Evolutionary conservation across 2,329 filamentous ascomycete genomes (phyloP), one percentile per base, ranked within the genome.

Genomic region (Aspergillus hiratsukae): DNA sequence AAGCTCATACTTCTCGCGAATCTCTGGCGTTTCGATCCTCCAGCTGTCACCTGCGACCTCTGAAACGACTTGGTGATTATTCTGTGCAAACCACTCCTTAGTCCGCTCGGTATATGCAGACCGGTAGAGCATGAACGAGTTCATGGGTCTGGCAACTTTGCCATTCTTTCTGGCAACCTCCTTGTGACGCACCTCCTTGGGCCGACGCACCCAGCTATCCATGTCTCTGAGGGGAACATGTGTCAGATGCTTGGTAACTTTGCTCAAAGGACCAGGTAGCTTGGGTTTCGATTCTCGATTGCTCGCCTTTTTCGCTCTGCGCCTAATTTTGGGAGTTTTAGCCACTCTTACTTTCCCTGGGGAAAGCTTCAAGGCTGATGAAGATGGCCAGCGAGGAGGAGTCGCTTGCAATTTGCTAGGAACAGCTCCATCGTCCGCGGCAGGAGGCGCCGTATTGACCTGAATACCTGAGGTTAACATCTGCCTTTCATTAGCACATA

Each of bases 51-150:
- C 94, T 56, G 90, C 91, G n/a, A 95, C 85, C 48, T 87, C 85
- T 1, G 93, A 97, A 27, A 97, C 89, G 40, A 94, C 80, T 72
- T 99, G 93, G 72, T 99, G 93, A 75, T 97, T 97, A 73, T 94
- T 93, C 66, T 94, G 86, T 14, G 84, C 79, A 65, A 89, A 90
- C 80, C 87, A 90, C 52, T 84, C 80, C 74, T 96, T 96, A 57
- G 90, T 90, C 31, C 91, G 82, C 59, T 94, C 89, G 58, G 95
- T 90, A 69, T 90, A 97, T 6, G 91, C 90, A 63, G 94, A 96
- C 45, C 94, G 88, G 73, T 99, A 99, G 51, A 99, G 80, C 89
- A 99, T 96, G 78, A 97, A 99, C 0, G 90, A 93, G 73, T 99
- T 99, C 88, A 97, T 96, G 2, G 94, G 92, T 29, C 94, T 83